Conservation (phyloP, 2,329 filamentous ascomycete genomes). For the Mycosphaerelloides madeirae region DNA sequence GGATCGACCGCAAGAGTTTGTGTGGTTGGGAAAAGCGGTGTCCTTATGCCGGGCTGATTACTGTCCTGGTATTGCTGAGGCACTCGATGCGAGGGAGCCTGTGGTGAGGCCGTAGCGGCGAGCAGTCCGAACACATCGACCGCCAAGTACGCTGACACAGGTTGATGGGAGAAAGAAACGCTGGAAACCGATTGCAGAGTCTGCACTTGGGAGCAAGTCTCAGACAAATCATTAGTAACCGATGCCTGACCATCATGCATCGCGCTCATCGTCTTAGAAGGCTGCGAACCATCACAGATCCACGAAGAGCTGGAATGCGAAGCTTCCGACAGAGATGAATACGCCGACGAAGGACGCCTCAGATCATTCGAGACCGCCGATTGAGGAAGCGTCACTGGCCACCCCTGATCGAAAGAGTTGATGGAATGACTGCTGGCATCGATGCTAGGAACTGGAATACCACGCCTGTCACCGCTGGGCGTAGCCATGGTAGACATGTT, state of each 20-base stretch:
- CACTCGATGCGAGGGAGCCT: not conserved
- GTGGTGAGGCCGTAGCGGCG: not conserved
- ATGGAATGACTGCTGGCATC: too few species aligned
- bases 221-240: conserved; percentile 13
- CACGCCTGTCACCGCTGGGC: conserved; percentile 21
- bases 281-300: conserved; percentile 20
- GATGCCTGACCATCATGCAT: conserved; percentile 11
- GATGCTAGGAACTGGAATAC: conserved; percentile 21
- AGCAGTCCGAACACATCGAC: conserved; percentile 7
- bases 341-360: conserved; percentile 25
- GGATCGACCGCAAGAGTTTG: conserved; percentile 7
- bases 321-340: conserved; percentile 14
- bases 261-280: conserved; percentile 20
- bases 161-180: conserved; percentile 3
- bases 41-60: conserved; percentile 3
- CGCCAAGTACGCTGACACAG: conserved; percentile 10
- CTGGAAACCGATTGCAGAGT: too few species aligned
- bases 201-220: conserved; percentile 15
- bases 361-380: conserved; percentile 27
- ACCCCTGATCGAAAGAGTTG: too few species aligned
- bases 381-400: conserved; percentile 26
- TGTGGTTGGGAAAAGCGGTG: conserved; percentile 9
- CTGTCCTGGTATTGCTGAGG: too few species aligned
- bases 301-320: conserved; percentile 19
- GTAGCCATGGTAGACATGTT: conserved; percentile 27